These are phyloP conservation scores for Paecilomyces fulvus DNA, from an alignment of 2,329 filamentous ascomycete genomes.

Conservation along the genomic window DNA sequence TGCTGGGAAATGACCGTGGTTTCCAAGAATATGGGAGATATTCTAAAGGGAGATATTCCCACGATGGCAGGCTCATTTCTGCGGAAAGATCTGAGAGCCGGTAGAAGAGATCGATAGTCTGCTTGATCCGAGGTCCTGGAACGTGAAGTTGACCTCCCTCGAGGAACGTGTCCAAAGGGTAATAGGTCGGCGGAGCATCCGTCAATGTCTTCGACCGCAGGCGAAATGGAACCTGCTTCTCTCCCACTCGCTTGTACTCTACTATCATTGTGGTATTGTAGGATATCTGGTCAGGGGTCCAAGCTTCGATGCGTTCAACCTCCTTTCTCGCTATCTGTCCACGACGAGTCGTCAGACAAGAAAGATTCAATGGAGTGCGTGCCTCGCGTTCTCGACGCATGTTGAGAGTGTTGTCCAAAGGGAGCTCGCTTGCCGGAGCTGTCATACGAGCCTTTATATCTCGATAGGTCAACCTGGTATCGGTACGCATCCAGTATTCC, in stretches of 20 bases:
- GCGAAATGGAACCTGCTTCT: neutral
- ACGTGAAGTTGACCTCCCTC: slow-evolving; percentile 4
- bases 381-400: slow-evolving; percentile 20
- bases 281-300: slow-evolving; percentile 14
- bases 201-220: slow-evolving; percentile 12
- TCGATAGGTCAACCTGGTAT: slow-evolving; percentile 16
- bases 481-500: slow-evolving; percentile 23
- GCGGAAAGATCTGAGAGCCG: slow-evolving; percentile 9
- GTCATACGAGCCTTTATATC: slow-evolving; percentile 23
- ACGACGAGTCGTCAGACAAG: slow-evolving; percentile 17
- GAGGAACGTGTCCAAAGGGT: slow-evolving; percentile 14
- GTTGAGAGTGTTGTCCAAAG: slow-evolving; percentile 17
- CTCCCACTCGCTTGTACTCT: slow-evolving; percentile 4
- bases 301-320: slow-evolving; percentile 18
- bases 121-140: slow-evolving; percentile 8
- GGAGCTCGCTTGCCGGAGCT: slow-evolving; percentile 7
- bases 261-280: slow-evolving; percentile 21
- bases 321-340: slow-evolving; percentile 12
- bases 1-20: slow-evolving; percentile 38
- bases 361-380: slow-evolving; percentile 15
- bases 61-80: slow-evolving; percentile 5
- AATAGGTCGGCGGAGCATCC: slow-evolving; percentile 1
- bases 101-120: slow-evolving; percentile 10
- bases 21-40: slow-evolving; percentile 46
- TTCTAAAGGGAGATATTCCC: slow-evolving; percentile 11